A percentile compares a stretch with the other conserved stretches of the same genome.
Conservation (phyloP, 179 eudicot species). For the Spergularia azorica region DNA sequence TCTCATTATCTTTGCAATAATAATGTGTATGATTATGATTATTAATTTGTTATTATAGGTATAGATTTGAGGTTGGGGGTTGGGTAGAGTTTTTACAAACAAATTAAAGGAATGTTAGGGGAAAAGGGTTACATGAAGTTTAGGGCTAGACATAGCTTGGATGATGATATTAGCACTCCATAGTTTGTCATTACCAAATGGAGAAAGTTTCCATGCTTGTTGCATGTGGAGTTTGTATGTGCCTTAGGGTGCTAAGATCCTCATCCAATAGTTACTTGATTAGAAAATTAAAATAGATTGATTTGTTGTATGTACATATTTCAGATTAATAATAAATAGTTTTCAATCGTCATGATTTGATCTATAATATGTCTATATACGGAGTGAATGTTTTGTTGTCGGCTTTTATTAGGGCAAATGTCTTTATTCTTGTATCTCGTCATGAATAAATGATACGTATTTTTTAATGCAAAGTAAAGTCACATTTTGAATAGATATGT, state of each 20-base stretch:
- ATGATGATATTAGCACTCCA: slow-evolving; percentile 39
- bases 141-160: slow-evolving; percentile 21
- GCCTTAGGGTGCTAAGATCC: slow-evolving; percentile 33
- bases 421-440: too few relatives aligned
- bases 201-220: background rate
- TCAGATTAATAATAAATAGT: background rate
- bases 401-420: too few relatives aligned
- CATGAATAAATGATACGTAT: too few relatives aligned
- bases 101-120: slow-evolving; percentile 2
- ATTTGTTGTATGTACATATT: background rate
- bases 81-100: slow-evolving; percentile 18
- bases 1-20: slow-evolving; percentile 1
- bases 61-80: slow-evolving; percentile 23
- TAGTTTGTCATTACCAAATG: background rate
- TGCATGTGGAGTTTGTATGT: background rate
- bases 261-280: slow-evolving; percentile 22
- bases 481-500: too few relatives aligned
- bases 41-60: slow-evolving; percentile 15
- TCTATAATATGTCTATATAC: too few relatives aligned
- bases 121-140: background rate
- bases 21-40: slow-evolving; percentile 36
- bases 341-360: background rate
- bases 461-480: too few relatives aligned
- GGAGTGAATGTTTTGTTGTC: too few relatives aligned
- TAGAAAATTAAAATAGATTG: background rate